Conservation (phyloP, 2,329 filamentous ascomycete species). For the Fusarium redolens region DNA sequence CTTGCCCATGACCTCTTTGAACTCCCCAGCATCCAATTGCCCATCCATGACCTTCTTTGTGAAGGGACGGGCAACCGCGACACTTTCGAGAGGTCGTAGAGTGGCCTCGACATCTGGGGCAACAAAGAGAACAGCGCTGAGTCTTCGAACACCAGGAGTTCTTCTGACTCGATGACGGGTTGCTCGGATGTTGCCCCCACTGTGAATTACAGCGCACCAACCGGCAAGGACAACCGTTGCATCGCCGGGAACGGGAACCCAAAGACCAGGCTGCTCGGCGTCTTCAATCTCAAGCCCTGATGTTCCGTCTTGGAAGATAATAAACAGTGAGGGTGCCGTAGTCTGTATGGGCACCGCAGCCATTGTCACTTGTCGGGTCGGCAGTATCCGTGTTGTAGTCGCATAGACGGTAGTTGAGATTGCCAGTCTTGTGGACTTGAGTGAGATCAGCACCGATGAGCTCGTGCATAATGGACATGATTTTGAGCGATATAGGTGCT, state of each 20-base stretch:
- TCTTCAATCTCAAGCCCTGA: background rate
- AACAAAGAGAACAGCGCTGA: background rate
- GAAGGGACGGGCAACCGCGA: background rate
- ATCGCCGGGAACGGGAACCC: background rate
- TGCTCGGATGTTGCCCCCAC: background rate
- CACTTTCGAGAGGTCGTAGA: background rate
- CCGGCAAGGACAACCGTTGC: conserved; percentile 7
- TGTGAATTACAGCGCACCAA: background rate
- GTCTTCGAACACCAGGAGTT: background rate
- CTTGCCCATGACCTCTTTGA: conserved; percentile 1
- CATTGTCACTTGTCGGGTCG: background rate
- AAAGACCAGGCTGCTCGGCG: background rate
- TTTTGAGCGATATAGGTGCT: background rate
- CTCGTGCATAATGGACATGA: background rate
- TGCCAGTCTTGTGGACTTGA: background rate
- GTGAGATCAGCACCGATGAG: background rate
- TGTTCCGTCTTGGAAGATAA: background rate
- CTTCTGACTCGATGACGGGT: background rate
- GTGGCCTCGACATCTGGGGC: background rate
- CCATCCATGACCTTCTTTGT: background rate
- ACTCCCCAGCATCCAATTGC: background rate
- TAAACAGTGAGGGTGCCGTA: background rate
- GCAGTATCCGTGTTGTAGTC: conserved; percentile 1
- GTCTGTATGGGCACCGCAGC: conserved; percentile 1
- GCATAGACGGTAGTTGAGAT: background rate